phyloP scores from a whole-genome alignment of 495 filamentous ascomycete species.

The Tuber magnatum region DNA sequence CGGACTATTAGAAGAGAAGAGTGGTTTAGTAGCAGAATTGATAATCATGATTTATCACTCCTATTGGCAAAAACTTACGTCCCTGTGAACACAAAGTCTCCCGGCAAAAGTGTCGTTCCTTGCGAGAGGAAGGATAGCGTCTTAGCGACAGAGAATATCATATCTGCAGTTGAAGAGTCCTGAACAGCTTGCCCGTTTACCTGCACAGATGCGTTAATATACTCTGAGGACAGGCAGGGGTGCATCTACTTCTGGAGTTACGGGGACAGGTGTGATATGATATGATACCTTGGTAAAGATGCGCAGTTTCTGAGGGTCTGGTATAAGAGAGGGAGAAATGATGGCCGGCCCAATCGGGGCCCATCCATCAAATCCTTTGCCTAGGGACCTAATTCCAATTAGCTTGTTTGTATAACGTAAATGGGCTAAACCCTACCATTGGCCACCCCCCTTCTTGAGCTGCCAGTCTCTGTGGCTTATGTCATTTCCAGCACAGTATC shows the following conservation, averaged over 20 bases:
- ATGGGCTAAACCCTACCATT: slow-evolving; percentile 50
- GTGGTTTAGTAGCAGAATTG: slow-evolving; percentile 2
- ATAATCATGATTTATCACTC: not conserved
- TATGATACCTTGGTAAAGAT: slow-evolving; percentile 59
- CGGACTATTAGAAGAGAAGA: slow-evolving; percentile 46
- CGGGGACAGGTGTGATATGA: too few species aligned
- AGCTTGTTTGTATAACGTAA: not conserved
- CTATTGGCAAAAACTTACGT: slow-evolving; percentile 53
- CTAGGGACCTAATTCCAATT: slow-evolving; percentile 46
- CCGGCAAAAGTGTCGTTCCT: slow-evolving; percentile 69
- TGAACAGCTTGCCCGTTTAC: slow-evolving; percentile 66
- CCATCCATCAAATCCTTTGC: slow-evolving; percentile 85
- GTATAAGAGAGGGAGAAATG: slow-evolving; percentile 58
- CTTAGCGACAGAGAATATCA: slow-evolving; percentile 72
- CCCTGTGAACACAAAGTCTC: slow-evolving; percentile 79
- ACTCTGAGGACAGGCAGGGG: not conserved
- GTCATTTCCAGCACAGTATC: slow-evolving; percentile 77
- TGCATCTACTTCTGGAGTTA: not conserved
- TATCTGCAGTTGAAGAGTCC: slow-evolving; percentile 66
- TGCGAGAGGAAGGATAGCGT: slow-evolving; percentile 68
- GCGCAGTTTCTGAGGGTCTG: slow-evolving; percentile 59
- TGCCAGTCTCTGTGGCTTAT: slow-evolving; percentile 82
- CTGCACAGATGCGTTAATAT: slow-evolving; percentile 43
- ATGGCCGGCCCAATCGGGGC: slow-evolving; percentile 81
- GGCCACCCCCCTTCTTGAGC: slow-evolving; percentile 66